phyloP scores from a whole-genome alignment of 371 early-diverging fungal genomes.

The Caulochytrium protostelioides region DNA sequence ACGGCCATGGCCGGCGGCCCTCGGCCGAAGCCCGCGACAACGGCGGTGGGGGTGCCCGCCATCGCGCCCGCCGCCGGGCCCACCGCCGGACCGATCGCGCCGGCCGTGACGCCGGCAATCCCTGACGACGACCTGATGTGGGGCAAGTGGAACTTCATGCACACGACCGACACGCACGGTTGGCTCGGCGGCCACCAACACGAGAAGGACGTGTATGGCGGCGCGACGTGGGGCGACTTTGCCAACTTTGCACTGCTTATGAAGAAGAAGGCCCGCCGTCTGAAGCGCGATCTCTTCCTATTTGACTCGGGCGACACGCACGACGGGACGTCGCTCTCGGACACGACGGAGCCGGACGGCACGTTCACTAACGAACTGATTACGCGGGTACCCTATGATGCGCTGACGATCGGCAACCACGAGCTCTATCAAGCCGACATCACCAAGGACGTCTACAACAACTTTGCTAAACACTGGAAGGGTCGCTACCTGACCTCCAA shows the following conservation, averaged over 20 bases:
- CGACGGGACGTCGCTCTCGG: constrained; percentile 29
- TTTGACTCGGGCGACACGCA: constrained; percentile 33
- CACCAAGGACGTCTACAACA: constrained; percentile 5
- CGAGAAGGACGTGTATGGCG: constrained; percentile 1
- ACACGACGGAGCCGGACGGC: constrained; percentile 20
- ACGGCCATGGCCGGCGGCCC: too few relatives aligned
- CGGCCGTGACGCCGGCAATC: too few relatives aligned
- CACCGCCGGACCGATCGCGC: too few relatives aligned
- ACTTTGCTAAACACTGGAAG: constrained; percentile 29
- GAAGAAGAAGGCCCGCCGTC: constrained; percentile 1
- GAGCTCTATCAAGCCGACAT: constrained; percentile 27
- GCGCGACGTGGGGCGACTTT: constrained; percentile 7
- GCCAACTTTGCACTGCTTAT: constrained; percentile 8
- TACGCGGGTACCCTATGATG: constrained; percentile 15
- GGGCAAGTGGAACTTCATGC: constrained; percentile 4
- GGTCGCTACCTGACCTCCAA: constrained; percentile 31
- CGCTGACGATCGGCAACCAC: constrained; percentile 32
- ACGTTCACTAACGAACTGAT: constrained; percentile 19
- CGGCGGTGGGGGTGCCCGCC: too few relatives aligned
- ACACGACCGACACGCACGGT: constrained; percentile 8
- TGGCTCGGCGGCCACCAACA: constrained; percentile 4
- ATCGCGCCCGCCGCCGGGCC: too few relatives aligned
- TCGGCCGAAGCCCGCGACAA: too few relatives aligned
- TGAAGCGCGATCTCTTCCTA: constrained; percentile 16
- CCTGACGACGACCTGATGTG: constrained; percentile 1